These are phyloP conservation scores for Citeromyces hawaiiensis DNA, from an alignment of 1,139 yeast genomes.

Conservation along the genomic window DNA sequence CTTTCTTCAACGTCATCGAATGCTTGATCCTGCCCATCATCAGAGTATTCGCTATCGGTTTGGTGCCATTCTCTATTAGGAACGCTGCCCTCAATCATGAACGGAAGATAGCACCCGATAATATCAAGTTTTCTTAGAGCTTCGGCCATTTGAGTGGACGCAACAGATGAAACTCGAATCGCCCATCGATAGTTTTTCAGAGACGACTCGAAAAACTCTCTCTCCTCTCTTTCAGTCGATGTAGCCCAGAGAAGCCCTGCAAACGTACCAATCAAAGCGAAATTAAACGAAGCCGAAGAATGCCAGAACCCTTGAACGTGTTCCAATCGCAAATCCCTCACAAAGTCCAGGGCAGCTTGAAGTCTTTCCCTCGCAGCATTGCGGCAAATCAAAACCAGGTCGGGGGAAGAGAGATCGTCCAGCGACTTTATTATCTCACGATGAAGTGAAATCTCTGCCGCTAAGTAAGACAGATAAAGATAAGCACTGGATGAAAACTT, in stretches of 20 bases:
- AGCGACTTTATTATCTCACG: conserved; percentile 3
- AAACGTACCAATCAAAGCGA: conserved; percentile 6
- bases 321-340: conserved; percentile 8
- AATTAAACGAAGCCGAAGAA: conserved; percentile 7
- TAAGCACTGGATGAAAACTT: conserved; percentile 8
- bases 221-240: conserved; percentile 1
- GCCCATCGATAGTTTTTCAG: conserved; percentile 3
- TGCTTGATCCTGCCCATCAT: background rate
- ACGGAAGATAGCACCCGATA: background rate
- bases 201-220: conserved; percentile 1
- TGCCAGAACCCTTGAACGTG: conserved; percentile 10
- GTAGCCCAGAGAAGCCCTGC: conserved; percentile 4
- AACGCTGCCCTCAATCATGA: background rate
- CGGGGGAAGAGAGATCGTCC: conserved; percentile 1
- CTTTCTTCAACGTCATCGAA: background rate
- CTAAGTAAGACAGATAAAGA: conserved; percentile 6
- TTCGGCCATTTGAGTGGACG: conserved; percentile 2
- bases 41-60: background rate
- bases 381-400: conserved; percentile 2
- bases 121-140: conserved; percentile 3
- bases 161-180: conserved; percentile 3
- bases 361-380: conserved; percentile 4
- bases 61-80: background rate
- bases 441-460: conserved; percentile 5
- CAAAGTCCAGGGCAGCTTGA: conserved; percentile 6